Evolutionary conservation across 2,329 filamentous ascomycete species (phyloP), one percentile per base, ranked within the genome.

Genomic region (Monosporascus sp.): DNA sequence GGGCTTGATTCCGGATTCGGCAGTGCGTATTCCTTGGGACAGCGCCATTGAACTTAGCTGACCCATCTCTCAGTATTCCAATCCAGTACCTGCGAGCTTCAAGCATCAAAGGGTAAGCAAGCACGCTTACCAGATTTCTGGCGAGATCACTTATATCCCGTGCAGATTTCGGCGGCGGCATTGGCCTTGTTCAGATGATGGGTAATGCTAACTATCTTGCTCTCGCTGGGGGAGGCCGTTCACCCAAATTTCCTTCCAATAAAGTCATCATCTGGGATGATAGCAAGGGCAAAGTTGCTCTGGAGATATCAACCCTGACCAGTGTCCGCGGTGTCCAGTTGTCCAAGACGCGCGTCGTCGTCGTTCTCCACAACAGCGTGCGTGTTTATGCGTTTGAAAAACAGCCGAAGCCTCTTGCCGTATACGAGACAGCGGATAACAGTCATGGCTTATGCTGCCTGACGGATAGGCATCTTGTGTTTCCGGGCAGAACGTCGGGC

Each of bases 261-360:
- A 96, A 95, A 78, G 89, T 92, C 48, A 85, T 95, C 59, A 89
- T 97, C 63, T 97, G 92, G 92, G 92, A 99, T 69, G 91, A 96
- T 64, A 79, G 84, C 56, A 89, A 88, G 60, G 84, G 87, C 57
- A 88, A 86, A 59, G 72, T 77, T 8, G 84, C 87, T 7, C 79
- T 89, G 16, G 87, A 92, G 58, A 88, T 97, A 62, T 87, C 93
- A 53, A 87, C 92, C 56, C 82, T 89, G 54, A 91, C 89, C 20
- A 84, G 88, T 1, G 84, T 97, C 24, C 82, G 91, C 17, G 88
- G 91, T 40, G 84, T 96, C 27, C 86, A 89, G 60, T 75, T 97
- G 24, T 87, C 86, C 22, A 84, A 85, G 58, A 84, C 85, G 50
- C 86, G 87, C 64, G 86, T 97, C 59, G 84, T 91, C 24, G 85